These are phyloP conservation scores for Arachnomyces sp. DNA, from an alignment of 2,329 filamentous ascomycete species.

Conservation along the genomic window DNA sequence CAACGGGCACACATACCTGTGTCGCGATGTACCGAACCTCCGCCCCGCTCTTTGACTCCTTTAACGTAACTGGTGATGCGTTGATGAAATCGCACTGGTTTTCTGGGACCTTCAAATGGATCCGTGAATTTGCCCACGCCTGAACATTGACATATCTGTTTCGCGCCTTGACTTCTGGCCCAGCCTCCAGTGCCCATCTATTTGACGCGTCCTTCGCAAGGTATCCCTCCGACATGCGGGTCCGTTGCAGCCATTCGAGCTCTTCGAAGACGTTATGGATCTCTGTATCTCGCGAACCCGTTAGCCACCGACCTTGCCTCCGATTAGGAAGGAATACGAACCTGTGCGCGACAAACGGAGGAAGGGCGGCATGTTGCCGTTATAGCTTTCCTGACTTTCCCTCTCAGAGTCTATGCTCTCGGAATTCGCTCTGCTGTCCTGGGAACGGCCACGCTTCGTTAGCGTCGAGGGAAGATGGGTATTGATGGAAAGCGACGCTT, in stretches of 20 bases:
- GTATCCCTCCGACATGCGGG: slow-evolving; percentile 42
- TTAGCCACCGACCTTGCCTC: slow-evolving; percentile 4
- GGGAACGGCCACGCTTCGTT: slow-evolving; percentile 31
- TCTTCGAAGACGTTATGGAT: slow-evolving; percentile 53
- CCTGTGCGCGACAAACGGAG: slow-evolving; percentile 30
- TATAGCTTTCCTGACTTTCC: slow-evolving; percentile 21
- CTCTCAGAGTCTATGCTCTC: slow-evolving; percentile 17
- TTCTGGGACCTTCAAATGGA: slow-evolving; percentile 69
- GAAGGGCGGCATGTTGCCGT: slow-evolving; percentile 29
- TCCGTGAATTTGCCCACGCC: slow-evolving; percentile 77
- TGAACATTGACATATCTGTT: slow-evolving; percentile 89
- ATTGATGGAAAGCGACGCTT: slow-evolving; percentile 33
- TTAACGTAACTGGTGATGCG: slow-evolving; percentile 61
- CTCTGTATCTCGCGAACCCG: slow-evolving; percentile 33
- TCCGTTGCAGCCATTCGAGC: slow-evolving; percentile 52
- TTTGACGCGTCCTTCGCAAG: slow-evolving; percentile 40
- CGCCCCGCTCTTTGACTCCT: slow-evolving; percentile 39
- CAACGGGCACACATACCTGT: slow-evolving; percentile 44
- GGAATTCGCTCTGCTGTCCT: slow-evolving; percentile 24
- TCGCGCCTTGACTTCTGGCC: slow-evolving; percentile 50
- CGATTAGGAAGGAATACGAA: slow-evolving; percentile 17
- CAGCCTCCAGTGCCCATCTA: slow-evolving; percentile 51
- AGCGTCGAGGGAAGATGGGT: slow-evolving; percentile 28
- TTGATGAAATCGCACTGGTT: slow-evolving; percentile 73
- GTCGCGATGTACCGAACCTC: slow-evolving; percentile 73